These are phyloP conservation scores for Cladosporium sp. DNA, from an alignment of 2,329 filamentous ascomycete species.

Conservation along the genomic window DNA sequence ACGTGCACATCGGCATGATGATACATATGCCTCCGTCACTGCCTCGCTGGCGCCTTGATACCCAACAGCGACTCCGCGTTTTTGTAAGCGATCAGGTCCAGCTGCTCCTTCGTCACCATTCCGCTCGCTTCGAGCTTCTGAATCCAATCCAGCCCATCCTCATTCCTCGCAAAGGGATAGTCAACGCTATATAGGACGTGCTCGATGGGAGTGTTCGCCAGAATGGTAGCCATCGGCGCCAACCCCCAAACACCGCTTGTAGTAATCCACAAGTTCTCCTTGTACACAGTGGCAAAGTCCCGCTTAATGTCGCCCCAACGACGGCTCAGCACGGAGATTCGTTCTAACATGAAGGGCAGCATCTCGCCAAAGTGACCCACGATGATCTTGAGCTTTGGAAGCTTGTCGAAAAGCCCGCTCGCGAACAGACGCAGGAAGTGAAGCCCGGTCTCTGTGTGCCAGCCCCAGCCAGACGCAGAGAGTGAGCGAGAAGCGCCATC, in stretches of 20 bases:
- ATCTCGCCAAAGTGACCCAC: slow-evolving; percentile 53
- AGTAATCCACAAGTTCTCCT: slow-evolving; percentile 53
- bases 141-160: slow-evolving; percentile 46
- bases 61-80: slow-evolving; percentile 47
- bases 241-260: slow-evolving; percentile 52
- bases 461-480: slow-evolving; percentile 42
- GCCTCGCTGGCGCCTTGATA: slow-evolving; percentile 20
- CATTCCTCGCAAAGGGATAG: slow-evolving; percentile 51
- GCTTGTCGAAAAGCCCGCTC: slow-evolving; percentile 50
- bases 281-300: slow-evolving; percentile 37
- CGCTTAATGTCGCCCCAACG: slow-evolving; percentile 31
- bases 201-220: slow-evolving; percentile 37
- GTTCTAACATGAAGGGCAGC: slow-evolving; percentile 52
- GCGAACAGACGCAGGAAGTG: slow-evolving; percentile 47
- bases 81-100: slow-evolving; percentile 44
- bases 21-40: no score
- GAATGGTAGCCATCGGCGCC: slow-evolving; percentile 41
- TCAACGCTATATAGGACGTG: slow-evolving; percentile 54
- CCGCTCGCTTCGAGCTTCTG: slow-evolving; percentile 46
- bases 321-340: slow-evolving; percentile 31
- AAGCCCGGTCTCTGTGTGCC: slow-evolving; percentile 47
- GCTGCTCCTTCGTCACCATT: slow-evolving; percentile 43
- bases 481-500: slow-evolving; percentile 29
- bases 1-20: no score
- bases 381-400: slow-evolving; percentile 49